Base-by-base conservation (phyloP, 257 asterid genomes). In the Solanum raphanifolium region DNA sequence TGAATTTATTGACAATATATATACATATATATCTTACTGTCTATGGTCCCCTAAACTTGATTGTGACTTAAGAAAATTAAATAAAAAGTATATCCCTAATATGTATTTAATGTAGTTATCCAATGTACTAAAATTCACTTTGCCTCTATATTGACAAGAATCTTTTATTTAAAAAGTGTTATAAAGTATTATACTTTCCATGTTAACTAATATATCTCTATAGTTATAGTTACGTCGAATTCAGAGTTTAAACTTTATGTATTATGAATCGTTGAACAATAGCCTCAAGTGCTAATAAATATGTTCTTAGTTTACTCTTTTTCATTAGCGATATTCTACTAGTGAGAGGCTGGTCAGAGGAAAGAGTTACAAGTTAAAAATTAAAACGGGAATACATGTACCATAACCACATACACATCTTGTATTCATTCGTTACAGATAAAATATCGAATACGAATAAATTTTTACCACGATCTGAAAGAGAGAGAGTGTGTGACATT, bases 1-100 rank as follows among this genome's bases (percentile, higher is more conserved):
- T 93, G 94, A 90, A 93, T 93, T 93, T 94, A 93, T 93, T 93
- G 90, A 86, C 89, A 65, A 89, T 62, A 23, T 62, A 48, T 48
- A 48, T 48, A 46, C 18, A 46, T 13, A 46, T 48, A 60, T 60
- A 60, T 90, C 88, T 52, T 96, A 90, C 94, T 93, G 96, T 94
- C 95, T 95, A 84, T 92, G 92, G 94, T 83, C 84, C 84, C 83
- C 82, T 60, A 60, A 43, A 39, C 48, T 84, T 21, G 84, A 86
- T 48, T 86, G 84, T 72, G 69, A 86, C 88, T 86, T 43, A 18
- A 46, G 48, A 25, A 74, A 35, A 25, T 74, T 23, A 8, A n/a
- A 87, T 68, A 78, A 87, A 86, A 86, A 78, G 72, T 31, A 15
- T 21, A 23, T 39, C 15, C 23, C 11, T 29, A 46, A 43, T 46